phyloP scores from a whole-genome alignment of 2,329 filamentous ascomycete genomes.

The Fusarium floridanum region DNA sequence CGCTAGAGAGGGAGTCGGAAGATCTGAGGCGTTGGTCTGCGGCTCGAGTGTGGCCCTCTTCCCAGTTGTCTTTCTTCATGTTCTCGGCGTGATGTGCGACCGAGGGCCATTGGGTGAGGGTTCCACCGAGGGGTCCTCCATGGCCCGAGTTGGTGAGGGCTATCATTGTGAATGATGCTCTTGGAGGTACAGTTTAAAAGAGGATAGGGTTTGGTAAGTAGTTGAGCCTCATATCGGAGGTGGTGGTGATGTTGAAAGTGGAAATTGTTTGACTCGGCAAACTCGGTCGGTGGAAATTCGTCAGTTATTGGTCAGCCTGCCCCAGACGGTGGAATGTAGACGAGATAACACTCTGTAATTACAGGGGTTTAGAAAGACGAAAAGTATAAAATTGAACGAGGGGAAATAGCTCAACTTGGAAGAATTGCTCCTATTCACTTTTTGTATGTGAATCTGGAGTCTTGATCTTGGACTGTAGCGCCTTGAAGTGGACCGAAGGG shows the following conservation, averaged over 20 bases:
- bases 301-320: not conserved
- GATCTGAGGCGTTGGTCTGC: conserved; percentile 39
- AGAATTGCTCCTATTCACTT: not conserved
- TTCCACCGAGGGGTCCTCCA: conserved; percentile 3
- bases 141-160: conserved; percentile 9
- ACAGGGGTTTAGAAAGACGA: not conserved
- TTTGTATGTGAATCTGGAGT: not conserved
- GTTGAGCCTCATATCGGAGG: not conserved
- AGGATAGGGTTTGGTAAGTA: not conserved
- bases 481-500: not conserved
- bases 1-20: conserved; percentile 25
- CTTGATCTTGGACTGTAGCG: not conserved
- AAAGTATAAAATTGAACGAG: not conserved
- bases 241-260: conserved; percentile 1
- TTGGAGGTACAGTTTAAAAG: not conserved
- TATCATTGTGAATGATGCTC: not conserved
- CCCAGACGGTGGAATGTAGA: not conserved
- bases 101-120: conserved; percentile 27
- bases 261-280: not conserved
- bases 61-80: conserved; percentile 44
- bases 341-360: not conserved
- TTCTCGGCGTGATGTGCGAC: conserved; percentile 35
- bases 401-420: not conserved
- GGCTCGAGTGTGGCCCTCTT: conserved; percentile 44
- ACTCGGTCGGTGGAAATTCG: not conserved